Evolutionary conservation across 2,329 filamentous ascomycete species (phyloP).

Genomic region (Bipolaris gigantea): DNA sequence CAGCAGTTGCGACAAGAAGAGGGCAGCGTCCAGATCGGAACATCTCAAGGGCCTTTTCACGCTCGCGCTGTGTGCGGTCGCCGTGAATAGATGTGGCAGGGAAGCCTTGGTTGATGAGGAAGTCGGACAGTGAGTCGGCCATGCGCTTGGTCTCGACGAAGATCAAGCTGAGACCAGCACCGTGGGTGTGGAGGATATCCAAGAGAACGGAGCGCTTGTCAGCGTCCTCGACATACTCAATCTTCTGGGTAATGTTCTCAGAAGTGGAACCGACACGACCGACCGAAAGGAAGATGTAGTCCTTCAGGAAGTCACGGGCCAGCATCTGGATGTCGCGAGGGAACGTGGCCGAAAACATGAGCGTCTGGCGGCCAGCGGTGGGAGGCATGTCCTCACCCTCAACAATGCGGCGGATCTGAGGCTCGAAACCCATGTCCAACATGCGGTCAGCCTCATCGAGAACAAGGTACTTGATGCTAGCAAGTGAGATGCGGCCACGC

Average conservation of each 20-base stretch:
- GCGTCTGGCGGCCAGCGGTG: conserved; percentile 83
- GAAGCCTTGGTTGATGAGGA: conserved; percentile 98
- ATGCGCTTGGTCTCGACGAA: conserved; percentile 99
- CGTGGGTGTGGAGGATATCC: conserved; percentile 95
- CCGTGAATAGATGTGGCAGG: conserved; percentile 98
- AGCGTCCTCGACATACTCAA: conserved; percentile 94
- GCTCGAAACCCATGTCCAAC: conserved; percentile 99
- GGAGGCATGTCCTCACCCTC: conserved; percentile 97
- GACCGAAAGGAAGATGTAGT: conserved; percentile 98
- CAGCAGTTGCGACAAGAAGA: conserved; percentile 94
- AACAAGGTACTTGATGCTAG: conserved; percentile 99
- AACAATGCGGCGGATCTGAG: conserved; percentile 97
- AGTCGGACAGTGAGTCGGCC: conserved; percentile 96
- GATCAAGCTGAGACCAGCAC: conserved; percentile 85
- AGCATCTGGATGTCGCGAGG: conserved; percentile 99
- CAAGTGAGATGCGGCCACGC: conserved; percentile 94
- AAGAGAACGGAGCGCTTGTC: conserved; percentile 98
- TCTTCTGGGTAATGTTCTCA: conserved; percentile 99
- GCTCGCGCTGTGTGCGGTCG: conserved; percentile 97
- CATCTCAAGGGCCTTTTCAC: conserved; percentile 95
- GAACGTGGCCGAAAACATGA: conserved; percentile 99
- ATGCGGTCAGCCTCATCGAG: conserved; percentile 99
- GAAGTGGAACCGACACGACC: conserved; percentile 98
- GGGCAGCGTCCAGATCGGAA: conserved; percentile 96
- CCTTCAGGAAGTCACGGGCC: conserved; percentile 96